Evolutionary conservation across 129 eudicot genomes (phyloP).

Genomic region (Deinandra increscens): DNA sequence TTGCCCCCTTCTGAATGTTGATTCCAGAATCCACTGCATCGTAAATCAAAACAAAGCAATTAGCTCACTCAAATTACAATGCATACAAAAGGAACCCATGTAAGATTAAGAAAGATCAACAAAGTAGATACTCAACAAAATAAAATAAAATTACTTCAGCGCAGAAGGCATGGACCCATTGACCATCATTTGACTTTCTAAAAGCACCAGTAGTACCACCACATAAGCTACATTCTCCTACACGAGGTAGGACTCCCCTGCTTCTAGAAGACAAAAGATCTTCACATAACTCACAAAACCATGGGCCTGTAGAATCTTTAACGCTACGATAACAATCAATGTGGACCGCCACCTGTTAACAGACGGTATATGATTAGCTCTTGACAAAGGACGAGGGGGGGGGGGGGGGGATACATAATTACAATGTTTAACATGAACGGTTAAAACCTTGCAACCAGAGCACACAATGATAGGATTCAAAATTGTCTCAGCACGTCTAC

Average conservation of each 20-base stretch:
- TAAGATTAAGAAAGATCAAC: neutral
- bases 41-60: constrained; percentile 12
- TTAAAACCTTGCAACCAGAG: constrained; percentile 86
- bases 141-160: constrained; percentile 69
- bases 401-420: neutral
- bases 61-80: constrained; percentile 5
- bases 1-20: constrained; percentile 88
- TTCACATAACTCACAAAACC: constrained; percentile 96
- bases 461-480: constrained; percentile 77
- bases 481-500: constrained; percentile 75
- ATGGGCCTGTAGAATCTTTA: constrained; percentile 81
- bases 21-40: constrained; percentile 87
- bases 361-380: constrained; percentile 11
- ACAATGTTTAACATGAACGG: neutral
- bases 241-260: constrained; percentile 42
- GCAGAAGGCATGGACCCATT: constrained; percentile 97
- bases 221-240: constrained; percentile 83
- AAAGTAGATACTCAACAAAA: constrained; percentile 11
- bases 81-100: neutral
- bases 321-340: constrained; percentile 84
- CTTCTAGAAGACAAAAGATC: constrained; percentile 57
- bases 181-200: constrained; percentile 82
- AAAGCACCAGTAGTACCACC: constrained; percentile 91
- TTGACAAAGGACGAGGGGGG: neutral
- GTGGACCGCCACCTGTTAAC: constrained; percentile 87